Evolutionary conservation across 768 basidiomycete species (phyloP), one percentile per base, ranked within the genome.

Genomic region (Leccinum longicurvipes): DNA sequence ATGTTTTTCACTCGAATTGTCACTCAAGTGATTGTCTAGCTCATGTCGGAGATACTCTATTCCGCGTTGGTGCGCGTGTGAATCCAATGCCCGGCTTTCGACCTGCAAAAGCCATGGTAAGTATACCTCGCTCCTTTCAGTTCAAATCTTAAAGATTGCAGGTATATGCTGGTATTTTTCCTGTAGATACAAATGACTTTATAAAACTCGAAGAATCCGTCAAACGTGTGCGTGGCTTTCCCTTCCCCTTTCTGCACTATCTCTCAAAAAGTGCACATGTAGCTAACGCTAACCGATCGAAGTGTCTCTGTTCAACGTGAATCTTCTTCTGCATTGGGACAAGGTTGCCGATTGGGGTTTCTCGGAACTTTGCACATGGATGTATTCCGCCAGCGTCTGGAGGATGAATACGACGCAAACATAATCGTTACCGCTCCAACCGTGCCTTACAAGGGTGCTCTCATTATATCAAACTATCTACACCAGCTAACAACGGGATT

Each of bases 351-450:
- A 44, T 82, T 99, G 6, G 97, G 97, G 0, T 99, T 98, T 71
- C 79, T 98, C 10, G 97, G 97, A 1, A 92, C 93, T 6, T 73
- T 99, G 55, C 97, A 99, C 67, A 94, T 98, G 91, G 91, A 96
- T 63, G 90, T 95, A 36, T 93, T 93, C 72, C 87, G 94, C 21
- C 97, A 99, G 68, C 83, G 97, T 14, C 77, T 99, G 4, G 97
- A 98, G 72, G 97, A 99, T 63, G 97, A 99, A 70, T 93, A 97
- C 63, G 86, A 93, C 55, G 91, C 94, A 29, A 93, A 89, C 65
- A 86, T 98, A 55, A 93, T 98, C 62, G 83, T 98, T 53, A 99
- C 97, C 11, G 89, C 94, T 3, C 97, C 97, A 1, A 94, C 94
- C 3, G 96, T 98, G 19, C 94, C 96, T 25, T 94, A 93, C 71